A percentile compares a stretch with the other conserved stretches of the same genome.
phyloP scores from a whole-genome alignment of 2,329 filamentous ascomycete species.

The Incumbomyces lentus region DNA sequence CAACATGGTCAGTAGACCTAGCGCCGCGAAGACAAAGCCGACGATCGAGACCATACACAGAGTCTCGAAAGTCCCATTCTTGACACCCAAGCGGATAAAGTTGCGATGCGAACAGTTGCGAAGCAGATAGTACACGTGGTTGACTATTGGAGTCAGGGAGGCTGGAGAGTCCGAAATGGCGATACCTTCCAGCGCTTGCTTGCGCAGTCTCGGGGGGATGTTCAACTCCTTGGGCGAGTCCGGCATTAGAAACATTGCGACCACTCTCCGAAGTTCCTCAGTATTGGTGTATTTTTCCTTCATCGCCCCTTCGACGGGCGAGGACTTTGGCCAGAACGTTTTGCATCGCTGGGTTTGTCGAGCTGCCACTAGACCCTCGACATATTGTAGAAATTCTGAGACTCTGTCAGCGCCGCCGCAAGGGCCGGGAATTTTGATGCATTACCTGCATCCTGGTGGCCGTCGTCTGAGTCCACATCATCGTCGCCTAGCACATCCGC shows the following conservation, averaged over 20 bases:
- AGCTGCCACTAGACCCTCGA: constrained; percentile 5
- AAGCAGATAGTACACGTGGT: constrained; percentile 15
- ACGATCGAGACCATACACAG: constrained; percentile 16
- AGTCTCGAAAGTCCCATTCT: constrained; percentile 16
- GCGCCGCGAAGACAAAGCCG: constrained; percentile 8
- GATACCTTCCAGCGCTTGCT: constrained; percentile 5
- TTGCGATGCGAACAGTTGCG: constrained; percentile 16
- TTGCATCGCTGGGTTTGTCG: constrained; percentile 7
- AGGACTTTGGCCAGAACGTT: constrained; percentile 5
- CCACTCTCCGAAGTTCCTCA: constrained; percentile 9
- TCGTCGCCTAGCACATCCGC: neutral
- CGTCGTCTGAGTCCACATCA: constrained; percentile 1
- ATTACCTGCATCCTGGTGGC: constrained; percentile 6
- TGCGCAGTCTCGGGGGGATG: constrained; percentile 10
- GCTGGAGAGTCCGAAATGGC: constrained; percentile 9
- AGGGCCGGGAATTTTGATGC: neutral
- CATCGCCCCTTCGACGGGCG: neutral
- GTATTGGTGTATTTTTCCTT: neutral
- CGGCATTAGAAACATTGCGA: constrained; percentile 7
- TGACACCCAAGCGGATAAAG: constrained; percentile 14
- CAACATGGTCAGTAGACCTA: constrained; percentile 12
- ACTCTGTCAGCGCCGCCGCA: constrained; percentile 2
- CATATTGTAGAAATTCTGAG: constrained; percentile 8
- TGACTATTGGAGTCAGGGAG: constrained; percentile 8
- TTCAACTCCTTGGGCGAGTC: constrained; percentile 11